phyloP scores from a whole-genome alignment of 164 flowering plant genomes.

The Dillenia turbinata region DNA sequence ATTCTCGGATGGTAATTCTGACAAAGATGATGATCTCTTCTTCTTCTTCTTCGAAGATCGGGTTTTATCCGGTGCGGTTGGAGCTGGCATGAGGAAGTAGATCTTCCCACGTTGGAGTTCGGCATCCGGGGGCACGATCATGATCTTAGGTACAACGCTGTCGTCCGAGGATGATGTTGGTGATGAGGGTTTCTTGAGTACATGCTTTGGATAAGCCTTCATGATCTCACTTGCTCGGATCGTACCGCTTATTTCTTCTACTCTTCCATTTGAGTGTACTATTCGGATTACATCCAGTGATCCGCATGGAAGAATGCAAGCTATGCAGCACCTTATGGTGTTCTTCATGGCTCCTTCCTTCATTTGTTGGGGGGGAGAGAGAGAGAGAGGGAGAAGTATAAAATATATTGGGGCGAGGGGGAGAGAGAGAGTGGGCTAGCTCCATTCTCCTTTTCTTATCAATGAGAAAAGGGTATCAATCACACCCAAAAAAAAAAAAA shows the following conservation, averaged over 20 bases:
- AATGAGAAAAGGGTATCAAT: slow-evolving; percentile 16
- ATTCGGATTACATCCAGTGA: slow-evolving; percentile 79
- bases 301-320: slow-evolving; percentile 96
- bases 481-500: slow-evolving; percentile 21
- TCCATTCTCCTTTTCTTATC: slow-evolving; percentile 5
- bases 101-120: slow-evolving; percentile 89
- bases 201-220: slow-evolving; percentile 83
- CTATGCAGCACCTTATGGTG: slow-evolving; percentile 75
- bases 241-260: slow-evolving; percentile 69
- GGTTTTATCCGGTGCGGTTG: slow-evolving; percentile 23
- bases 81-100: slow-evolving; percentile 76
- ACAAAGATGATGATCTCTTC: slow-evolving; percentile 7
- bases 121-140: slow-evolving; percentile 75
- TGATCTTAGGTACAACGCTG: slow-evolving; percentile 42
- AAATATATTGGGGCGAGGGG: background rate
- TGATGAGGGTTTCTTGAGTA: slow-evolving; percentile 57
- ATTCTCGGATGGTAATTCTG: no score
- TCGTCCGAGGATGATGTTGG: slow-evolving; percentile 33
- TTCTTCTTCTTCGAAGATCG: slow-evolving; percentile 26
- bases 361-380: background rate
- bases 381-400: slow-evolving; percentile 5
- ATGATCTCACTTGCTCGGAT: slow-evolving; percentile 67
- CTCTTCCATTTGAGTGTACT: slow-evolving; percentile 72
- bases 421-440: slow-evolving; percentile 5
- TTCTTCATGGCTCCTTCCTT: slow-evolving; percentile 45